These are phyloP conservation scores for Conticribra weissflogii DNA, from an alignment of 108 stramenopile genomes.

Conservation along the genomic window DNA sequence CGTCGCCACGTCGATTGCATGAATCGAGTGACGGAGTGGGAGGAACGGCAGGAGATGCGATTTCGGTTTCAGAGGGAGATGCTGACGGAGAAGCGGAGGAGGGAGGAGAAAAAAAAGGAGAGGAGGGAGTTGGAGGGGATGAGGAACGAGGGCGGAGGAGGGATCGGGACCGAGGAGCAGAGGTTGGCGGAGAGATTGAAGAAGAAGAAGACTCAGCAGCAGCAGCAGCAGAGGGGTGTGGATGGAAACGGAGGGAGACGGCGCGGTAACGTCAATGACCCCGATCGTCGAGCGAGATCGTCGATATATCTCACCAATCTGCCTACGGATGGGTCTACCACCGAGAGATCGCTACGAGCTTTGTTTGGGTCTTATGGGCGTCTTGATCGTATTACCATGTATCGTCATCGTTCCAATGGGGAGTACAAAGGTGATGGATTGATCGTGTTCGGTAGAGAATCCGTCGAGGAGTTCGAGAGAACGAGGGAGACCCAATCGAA, in stretches of 20 bases:
- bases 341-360: conserved; percentile 50
- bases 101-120: conserved; percentile 69
- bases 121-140: conserved; percentile 47
- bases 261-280: too few relatives aligned
- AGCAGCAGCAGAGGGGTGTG: too few relatives aligned
- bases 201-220: too few relatives aligned
- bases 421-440: conserved; percentile 78
- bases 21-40: conserved; percentile 46
- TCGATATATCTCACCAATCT: conserved; percentile 76
- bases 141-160: conserved; percentile 19
- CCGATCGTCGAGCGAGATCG: too few relatives aligned
- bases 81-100: conserved; percentile 28
- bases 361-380: conserved; percentile 68
- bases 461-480: conserved; percentile 10
- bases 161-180: too few relatives aligned
- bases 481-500: conserved; percentile 15
- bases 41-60: conserved; percentile 28
- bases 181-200: too few relatives aligned
- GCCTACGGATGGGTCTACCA: conserved; percentile 64
- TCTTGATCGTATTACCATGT: conserved; percentile 71
- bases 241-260: too few relatives aligned
- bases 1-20: conserved; percentile 53
- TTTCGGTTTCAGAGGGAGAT: conserved; percentile 45
- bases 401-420: conserved; percentile 60
- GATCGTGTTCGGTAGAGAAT: conserved; percentile 60